Evolutionary conservation across 345 rosid genomes (phyloP).

Genomic region (Gynandropsis gynandra): DNA sequence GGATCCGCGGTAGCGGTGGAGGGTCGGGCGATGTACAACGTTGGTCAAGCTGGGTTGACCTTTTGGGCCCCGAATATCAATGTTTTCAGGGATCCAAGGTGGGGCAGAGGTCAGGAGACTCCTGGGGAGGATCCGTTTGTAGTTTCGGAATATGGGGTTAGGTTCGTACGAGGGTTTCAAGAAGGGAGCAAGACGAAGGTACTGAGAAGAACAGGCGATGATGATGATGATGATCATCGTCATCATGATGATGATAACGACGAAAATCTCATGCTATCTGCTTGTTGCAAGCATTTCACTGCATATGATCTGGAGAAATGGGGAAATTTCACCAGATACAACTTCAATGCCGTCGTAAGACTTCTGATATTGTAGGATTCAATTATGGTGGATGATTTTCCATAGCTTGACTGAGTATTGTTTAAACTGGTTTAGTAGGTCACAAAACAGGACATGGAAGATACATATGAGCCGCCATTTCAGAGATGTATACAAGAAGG

Average conservation of each 20-base stretch:
- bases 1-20: conserved; percentile 62
- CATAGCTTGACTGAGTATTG: conserved; percentile 9
- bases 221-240: conserved; percentile 9
- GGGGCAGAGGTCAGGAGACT: conserved; percentile 98
- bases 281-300: conserved; percentile 90
- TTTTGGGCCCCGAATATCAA: conserved; percentile 92
- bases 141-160: conserved; percentile 60
- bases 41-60: conserved; percentile 83
- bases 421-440: conserved; percentile 40
- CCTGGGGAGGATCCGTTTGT: conserved; percentile 93
- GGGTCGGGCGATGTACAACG: conserved; percentile 80
- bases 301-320: conserved; percentile 91
- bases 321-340: conserved; percentile 67
- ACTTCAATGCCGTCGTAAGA: conserved; percentile 80
- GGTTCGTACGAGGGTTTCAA: conserved; percentile 75
- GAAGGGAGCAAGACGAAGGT: conserved; percentile 27
- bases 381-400: too few relatives aligned
- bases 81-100: conserved; percentile 83
- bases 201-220: conserved; percentile 13
- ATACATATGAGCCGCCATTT: conserved; percentile 80
- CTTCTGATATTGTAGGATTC: too few relatives aligned
- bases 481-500: conserved; percentile 64
- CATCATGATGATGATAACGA: conserved; percentile 30
- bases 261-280: conserved; percentile 67
- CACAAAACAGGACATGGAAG: conserved; percentile 76